phyloP scores from a whole-genome alignment of 2,329 filamentous ascomycete genomes.

The Myriosclerotinia curreyana region DNA sequence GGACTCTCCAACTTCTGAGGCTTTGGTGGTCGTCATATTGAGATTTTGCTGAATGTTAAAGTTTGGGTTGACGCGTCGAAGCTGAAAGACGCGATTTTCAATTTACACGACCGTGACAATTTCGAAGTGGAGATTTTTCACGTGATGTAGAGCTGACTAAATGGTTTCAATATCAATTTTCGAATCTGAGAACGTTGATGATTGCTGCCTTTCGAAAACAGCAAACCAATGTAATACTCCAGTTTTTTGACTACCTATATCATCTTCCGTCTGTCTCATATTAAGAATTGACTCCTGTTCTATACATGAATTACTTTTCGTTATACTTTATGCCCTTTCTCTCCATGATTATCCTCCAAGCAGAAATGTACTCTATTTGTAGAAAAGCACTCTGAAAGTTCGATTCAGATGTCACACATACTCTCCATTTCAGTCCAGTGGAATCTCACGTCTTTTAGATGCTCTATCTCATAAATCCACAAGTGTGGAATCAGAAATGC shows the following conservation, averaged over 20 bases:
- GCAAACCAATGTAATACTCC: too few relatives aligned
- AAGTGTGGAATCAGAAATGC: too few relatives aligned
- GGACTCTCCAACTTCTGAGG: slow-evolving; percentile 53
- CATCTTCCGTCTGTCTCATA: too few relatives aligned
- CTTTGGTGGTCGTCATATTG: slow-evolving; percentile 35
- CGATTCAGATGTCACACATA: not conserved
- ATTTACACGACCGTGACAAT: slow-evolving; percentile 29
- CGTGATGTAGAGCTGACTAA: not conserved
- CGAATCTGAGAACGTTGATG: too few relatives aligned
- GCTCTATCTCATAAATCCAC: too few relatives aligned
- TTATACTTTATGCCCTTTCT: not conserved
- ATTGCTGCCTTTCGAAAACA: too few relatives aligned
- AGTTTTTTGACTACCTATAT: too few relatives aligned
- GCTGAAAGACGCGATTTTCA: slow-evolving; percentile 26
- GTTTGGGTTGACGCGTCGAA: slow-evolving; percentile 28
- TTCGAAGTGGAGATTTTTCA: not conserved
- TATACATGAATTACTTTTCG: not conserved
- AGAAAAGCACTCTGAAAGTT: not conserved
- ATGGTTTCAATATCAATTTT: not conserved
- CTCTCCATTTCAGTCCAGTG: not conserved
- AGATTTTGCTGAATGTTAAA: not conserved
- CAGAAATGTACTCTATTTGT: not conserved
- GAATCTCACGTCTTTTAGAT: not conserved
- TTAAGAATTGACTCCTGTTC: not conserved
- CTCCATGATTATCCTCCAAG: not conserved